Percentiles rank a stretch among this genome's conserved stretches.
phyloP scores from a whole-genome alignment of 345 rosid species.

The Fremontodendron californicum region DNA sequence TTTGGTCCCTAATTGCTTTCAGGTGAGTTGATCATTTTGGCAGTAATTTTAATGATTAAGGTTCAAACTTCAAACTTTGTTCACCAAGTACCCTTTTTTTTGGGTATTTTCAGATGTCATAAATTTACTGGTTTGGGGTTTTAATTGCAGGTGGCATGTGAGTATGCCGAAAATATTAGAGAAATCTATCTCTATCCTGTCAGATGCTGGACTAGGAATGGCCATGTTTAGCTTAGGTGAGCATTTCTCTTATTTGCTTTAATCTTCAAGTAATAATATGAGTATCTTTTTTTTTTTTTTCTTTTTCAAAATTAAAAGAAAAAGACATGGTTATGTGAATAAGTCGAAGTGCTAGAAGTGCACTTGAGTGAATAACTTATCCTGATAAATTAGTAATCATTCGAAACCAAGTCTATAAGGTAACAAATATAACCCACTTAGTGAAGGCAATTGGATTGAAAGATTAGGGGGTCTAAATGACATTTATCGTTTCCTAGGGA shows the following conservation, averaged over 20 bases:
- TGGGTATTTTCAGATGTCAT: neutral
- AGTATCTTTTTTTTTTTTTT: too few species aligned
- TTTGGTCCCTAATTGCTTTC: slow-evolving; percentile 84
- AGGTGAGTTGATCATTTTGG: slow-evolving; percentile 30
- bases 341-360: neutral
- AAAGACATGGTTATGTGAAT: neutral
- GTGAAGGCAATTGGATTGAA: slow-evolving; percentile 2
- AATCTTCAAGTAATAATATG: neutral
- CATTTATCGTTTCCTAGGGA: neutral
- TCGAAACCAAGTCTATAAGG: neutral
- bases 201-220: slow-evolving; percentile 99
- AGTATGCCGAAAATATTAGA: slow-evolving; percentile 75
- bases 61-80: neutral
- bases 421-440: neutral
- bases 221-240: slow-evolving; percentile 98
- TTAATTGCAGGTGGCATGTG: slow-evolving; percentile 75
- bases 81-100: neutral
- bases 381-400: too few species aligned
- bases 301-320: too few species aligned
- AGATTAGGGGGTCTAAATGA: neutral
- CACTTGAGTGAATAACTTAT: neutral
- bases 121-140: neutral
- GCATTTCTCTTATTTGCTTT: neutral
- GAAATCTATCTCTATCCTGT: slow-evolving; percentile 79
- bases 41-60: neutral